phyloP scores from a whole-genome alignment of 1,139 yeast species.

The Hanseniaspora gamundiae region DNA sequence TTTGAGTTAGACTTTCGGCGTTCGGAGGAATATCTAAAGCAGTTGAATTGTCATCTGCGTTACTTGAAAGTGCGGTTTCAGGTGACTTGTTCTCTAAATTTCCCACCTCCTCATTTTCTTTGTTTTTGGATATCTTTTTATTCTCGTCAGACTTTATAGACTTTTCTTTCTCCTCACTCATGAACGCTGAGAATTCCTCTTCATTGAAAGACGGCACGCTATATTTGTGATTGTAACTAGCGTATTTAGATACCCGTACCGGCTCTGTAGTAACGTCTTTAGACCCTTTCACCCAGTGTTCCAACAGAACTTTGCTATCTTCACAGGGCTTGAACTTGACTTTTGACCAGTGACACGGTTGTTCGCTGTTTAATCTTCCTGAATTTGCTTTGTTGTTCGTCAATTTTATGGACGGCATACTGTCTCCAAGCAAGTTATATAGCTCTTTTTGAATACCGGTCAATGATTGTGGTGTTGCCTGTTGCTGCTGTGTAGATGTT shows the following conservation, averaged over 20 bases:
- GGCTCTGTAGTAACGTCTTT: constrained; percentile 32
- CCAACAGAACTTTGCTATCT: constrained; percentile 39
- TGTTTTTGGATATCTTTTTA: constrained; percentile 21
- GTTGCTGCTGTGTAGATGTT: constrained; percentile 8
- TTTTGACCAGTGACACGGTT: constrained; percentile 75
- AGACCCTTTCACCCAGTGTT: constrained; percentile 85
- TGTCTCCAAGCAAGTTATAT: constrained; percentile 79
- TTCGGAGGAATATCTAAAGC: no score
- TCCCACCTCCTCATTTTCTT: constrained; percentile 5
- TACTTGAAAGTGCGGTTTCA: constrained; percentile 8
- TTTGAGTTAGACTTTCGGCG: constrained; percentile 2
- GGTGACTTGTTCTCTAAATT: constrained; percentile 4
- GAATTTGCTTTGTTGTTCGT: constrained; percentile 49
- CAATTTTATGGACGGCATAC: constrained; percentile 71
- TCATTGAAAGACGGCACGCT: constrained; percentile 60
- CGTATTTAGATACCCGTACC: constrained; percentile 48
- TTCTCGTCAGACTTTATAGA: constrained; percentile 14
- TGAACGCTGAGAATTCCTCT: constrained; percentile 47
- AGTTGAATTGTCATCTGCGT: no score
- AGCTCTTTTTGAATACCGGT: constrained; percentile 88
- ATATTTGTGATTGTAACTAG: constrained; percentile 58
- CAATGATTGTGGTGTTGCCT: constrained; percentile 29
- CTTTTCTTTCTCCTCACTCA: constrained; percentile 28
- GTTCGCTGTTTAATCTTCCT: constrained; percentile 44
- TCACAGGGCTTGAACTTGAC: constrained; percentile 46